These are phyloP conservation scores for Talaromyces adpressus DNA, from an alignment of 495 filamentous ascomycete species.

Conservation along the genomic window DNA sequence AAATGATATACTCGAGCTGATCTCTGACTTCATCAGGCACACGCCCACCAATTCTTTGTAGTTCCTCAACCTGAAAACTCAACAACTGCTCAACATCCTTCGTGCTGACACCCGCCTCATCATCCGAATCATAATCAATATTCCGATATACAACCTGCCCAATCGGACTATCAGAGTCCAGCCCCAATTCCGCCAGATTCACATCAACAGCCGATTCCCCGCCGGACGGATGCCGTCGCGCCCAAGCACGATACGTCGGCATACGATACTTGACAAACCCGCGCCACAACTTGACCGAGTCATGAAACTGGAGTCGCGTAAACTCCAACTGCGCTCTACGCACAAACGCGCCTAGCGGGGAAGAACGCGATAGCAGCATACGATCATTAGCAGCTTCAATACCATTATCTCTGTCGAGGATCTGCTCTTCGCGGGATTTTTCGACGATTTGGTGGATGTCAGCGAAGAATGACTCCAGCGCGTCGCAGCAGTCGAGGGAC, in stretches of 20 bases:
- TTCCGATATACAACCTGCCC: conserved; percentile 57
- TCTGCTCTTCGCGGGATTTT: conserved; percentile 51
- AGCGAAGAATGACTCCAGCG: conserved; percentile 62
- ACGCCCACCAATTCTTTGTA: conserved; percentile 76
- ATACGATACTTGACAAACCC: conserved; percentile 71
- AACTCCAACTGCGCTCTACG: conserved; percentile 73
- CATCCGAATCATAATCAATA: conserved; percentile 40
- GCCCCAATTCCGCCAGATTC: conserved; percentile 41
- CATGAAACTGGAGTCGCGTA: conserved; percentile 68
- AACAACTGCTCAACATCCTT: conserved; percentile 80
- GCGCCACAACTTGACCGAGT: conserved; percentile 70
- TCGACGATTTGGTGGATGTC: conserved; percentile 48
- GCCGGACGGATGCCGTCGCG: conserved; percentile 55
- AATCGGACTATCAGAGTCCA: conserved; percentile 36
- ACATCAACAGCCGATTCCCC: conserved; percentile 61
- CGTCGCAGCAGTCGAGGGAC: conserved; percentile 74
- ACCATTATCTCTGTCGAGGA: conserved; percentile 43
- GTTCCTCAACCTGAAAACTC: conserved; percentile 79
- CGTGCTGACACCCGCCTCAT: conserved; percentile 51
- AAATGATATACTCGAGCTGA: conserved; percentile 59
- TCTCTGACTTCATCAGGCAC: conserved; percentile 61
- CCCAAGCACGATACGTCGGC: conserved; percentile 65
- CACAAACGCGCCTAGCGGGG: conserved; percentile 81
- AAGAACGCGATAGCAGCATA: conserved; percentile 54
- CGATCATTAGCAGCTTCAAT: conserved; percentile 33